A percentile compares a stretch with the other conserved stretches of the same genome.
These are phyloP conservation scores for Curvularia lunata DNA, from an alignment of 2,329 filamentous ascomycete genomes.

Conservation along the genomic window DNA sequence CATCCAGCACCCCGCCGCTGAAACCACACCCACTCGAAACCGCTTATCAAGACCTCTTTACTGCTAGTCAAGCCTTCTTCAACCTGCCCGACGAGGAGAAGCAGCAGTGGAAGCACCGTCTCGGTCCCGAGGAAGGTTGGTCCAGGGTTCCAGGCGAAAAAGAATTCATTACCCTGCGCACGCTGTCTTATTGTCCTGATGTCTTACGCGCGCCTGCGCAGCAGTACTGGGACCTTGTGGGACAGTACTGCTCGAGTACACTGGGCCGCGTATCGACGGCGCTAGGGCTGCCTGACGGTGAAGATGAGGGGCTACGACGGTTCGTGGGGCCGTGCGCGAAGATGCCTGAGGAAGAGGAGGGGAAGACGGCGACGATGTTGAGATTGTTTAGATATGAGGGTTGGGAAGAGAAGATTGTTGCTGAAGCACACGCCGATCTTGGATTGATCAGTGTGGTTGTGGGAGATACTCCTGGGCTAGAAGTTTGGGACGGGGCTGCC, in stretches of 20 bases:
- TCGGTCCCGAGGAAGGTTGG: constrained; percentile 48
- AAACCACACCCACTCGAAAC: constrained; percentile 38
- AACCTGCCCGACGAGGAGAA: constrained; percentile 34
- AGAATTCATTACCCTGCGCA: constrained; percentile 49
- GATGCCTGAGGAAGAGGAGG: constrained; percentile 28
- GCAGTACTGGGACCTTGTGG: constrained; percentile 44
- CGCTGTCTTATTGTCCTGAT: constrained; percentile 40
- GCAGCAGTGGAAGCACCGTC: constrained; percentile 39
- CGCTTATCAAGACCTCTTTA: constrained; percentile 40
- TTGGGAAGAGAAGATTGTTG: constrained; percentile 44
- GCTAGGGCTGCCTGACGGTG: constrained; percentile 25
- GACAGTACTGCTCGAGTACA: constrained; percentile 31
- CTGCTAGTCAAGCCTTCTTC: constrained; percentile 44
- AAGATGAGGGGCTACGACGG: constrained; percentile 24
- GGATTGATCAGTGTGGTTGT: constrained; percentile 45
- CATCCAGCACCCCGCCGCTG: neutral
- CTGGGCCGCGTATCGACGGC: constrained; percentile 34
- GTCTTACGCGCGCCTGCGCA: constrained; percentile 38
- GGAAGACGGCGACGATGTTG: constrained; percentile 46
- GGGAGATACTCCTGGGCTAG: constrained; percentile 46
- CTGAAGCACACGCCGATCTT: constrained; percentile 47
- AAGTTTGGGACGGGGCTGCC: constrained; percentile 39
- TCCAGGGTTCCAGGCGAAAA: constrained; percentile 46
- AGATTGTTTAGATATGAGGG: constrained; percentile 47
- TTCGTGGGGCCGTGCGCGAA: constrained; percentile 37